Conservation (phyloP, 257 asterid genomes). For the Solanum corneliomulleri region DNA sequence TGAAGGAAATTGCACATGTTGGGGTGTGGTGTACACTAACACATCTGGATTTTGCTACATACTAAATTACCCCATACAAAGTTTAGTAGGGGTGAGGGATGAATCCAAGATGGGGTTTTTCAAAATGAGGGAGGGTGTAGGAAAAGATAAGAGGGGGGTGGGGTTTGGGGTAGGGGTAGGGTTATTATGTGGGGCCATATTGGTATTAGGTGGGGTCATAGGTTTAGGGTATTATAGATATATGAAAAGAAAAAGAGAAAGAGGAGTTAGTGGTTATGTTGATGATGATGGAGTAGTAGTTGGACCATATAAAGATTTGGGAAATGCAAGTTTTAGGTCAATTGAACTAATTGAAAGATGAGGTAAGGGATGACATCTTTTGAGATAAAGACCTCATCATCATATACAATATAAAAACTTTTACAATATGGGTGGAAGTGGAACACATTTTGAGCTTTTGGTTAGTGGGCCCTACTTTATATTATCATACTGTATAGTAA, state of each 20-base stretch:
- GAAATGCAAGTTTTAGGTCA: conserved; percentile 77
- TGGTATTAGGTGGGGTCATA: conserved; percentile 38
- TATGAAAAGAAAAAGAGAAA: conserved; percentile 28
- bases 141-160: conserved; percentile 20
- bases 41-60: conserved; percentile 83
- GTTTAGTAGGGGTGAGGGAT: conserved; percentile 47
- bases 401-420: background rate
- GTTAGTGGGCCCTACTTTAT: background rate
- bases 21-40: conserved; percentile 90
- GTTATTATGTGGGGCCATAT: conserved; percentile 36
- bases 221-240: conserved; percentile 35
- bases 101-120: conserved; percentile 63
- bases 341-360: conserved; percentile 70
- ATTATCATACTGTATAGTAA: background rate
- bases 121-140: conserved; percentile 57
- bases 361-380: conserved; percentile 45
- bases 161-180: conserved; percentile 50
- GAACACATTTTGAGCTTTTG: background rate
- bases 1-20: conserved; percentile 54
- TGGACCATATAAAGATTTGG: conserved; percentile 84
- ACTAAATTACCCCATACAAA: conserved; percentile 54
- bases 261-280: conserved; percentile 43
- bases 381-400: background rate
- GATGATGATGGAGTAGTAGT: conserved; percentile 49
- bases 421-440: background rate